phyloP scores from a whole-genome alignment of 768 basidiomycete species.

The Lyophyllum shimeji region DNA sequence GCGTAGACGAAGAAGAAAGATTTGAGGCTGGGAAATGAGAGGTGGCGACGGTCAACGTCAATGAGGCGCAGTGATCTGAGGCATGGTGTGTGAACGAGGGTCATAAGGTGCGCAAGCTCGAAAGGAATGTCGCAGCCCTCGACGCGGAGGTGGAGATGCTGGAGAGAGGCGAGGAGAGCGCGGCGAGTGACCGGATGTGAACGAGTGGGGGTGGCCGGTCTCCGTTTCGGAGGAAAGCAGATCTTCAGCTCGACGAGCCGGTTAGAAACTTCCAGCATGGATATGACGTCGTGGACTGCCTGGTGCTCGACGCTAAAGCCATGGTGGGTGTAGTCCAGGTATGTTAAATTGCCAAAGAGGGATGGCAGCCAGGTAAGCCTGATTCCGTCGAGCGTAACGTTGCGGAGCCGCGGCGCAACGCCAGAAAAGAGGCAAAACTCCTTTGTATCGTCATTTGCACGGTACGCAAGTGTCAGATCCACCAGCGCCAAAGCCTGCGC shows the following conservation, averaged over 20 bases:
- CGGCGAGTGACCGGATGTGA: constrained; percentile 26
- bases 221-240: constrained; percentile 45
- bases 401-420: constrained; percentile 53
- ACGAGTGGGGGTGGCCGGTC: constrained; percentile 21
- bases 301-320: constrained; percentile 59
- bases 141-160: constrained; percentile 47
- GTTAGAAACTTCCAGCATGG: constrained; percentile 55
- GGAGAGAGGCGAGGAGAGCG: constrained; percentile 46
- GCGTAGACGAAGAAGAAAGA: constrained; percentile 47
- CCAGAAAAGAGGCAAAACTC: constrained; percentile 66
- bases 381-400: constrained; percentile 61
- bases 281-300: constrained; percentile 56
- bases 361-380: constrained; percentile 62
- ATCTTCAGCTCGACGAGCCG: constrained; percentile 54
- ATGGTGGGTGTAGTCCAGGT: constrained; percentile 72
- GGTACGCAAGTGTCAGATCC: constrained; percentile 57
- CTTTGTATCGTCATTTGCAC: constrained; percentile 67
- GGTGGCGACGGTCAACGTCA: constrained; percentile 37
- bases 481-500: constrained; percentile 45
- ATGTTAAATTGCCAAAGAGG: constrained; percentile 59
- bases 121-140: constrained; percentile 58
- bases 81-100: constrained; percentile 47
- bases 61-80: constrained; percentile 48
- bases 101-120: constrained; percentile 53
- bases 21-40: constrained; percentile 43